Evolutionary conservation across 1,139 yeast species (phyloP).

Genomic region (Scheffersomyces illinoinensis): DNA sequence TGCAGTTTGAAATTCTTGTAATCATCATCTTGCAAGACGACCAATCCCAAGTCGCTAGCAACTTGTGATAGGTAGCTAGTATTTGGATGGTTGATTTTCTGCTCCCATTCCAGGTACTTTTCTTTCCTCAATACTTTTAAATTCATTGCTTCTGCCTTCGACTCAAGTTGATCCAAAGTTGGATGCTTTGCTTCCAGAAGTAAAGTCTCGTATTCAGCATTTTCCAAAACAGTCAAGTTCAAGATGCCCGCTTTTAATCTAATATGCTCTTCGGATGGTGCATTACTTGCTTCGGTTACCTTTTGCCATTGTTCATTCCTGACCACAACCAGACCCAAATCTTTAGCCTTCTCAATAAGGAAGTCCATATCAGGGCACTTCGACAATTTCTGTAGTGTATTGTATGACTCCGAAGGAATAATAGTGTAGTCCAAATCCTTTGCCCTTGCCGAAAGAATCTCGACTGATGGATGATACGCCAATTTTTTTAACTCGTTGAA

Average conservation of each 20-base stretch:
- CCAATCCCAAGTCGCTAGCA: constrained; percentile 7
- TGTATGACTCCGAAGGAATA: constrained; percentile 5
- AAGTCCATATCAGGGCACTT: constrained; percentile 11
- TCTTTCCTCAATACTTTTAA: constrained; percentile 20
- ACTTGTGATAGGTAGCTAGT: constrained; percentile 8
- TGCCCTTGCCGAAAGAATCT: constrained; percentile 9
- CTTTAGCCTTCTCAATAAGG: constrained; percentile 5
- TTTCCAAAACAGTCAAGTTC: constrained; percentile 3
- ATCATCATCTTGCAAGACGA: constrained; percentile 7
- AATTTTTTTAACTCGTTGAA: constrained; percentile 12
- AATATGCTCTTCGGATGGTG: constrained; percentile 23
- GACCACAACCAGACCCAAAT: constrained; percentile 3
- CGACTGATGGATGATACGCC: constrained; percentile 17
- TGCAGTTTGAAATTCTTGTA: constrained; percentile 7
- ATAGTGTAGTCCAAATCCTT: constrained; percentile 4
- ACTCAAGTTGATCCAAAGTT: constrained; percentile 17
- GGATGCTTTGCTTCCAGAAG: constrained; percentile 4
- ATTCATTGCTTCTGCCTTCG: constrained; percentile 14
- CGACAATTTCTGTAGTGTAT: constrained; percentile 6
- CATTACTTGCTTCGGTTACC: constrained; percentile 9
- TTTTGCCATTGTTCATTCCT: constrained; percentile 1
- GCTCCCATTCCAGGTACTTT: constrained; percentile 15
- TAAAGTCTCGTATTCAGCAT: constrained; percentile 3
- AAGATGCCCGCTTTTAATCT: constrained; percentile 3
- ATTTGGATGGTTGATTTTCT: constrained; percentile 11